A percentile compares a stretch with the other conserved stretches of the same genome.
Conservation (phyloP, 176 grass and related monocot genomes). For the Triticum timopheevii region DNA sequence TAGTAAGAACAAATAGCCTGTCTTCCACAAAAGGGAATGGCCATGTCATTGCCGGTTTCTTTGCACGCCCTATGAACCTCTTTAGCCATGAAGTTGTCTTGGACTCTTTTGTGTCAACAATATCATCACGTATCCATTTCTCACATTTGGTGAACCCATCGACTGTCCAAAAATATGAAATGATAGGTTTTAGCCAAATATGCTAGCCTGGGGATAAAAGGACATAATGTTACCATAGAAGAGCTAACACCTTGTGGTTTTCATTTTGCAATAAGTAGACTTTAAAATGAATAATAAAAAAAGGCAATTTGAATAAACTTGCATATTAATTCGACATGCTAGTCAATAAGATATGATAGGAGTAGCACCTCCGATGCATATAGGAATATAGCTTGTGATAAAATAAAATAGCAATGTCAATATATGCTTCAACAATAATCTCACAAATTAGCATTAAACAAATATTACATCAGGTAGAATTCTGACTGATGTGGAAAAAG, state of each 20-base stretch:
- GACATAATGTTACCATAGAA: slow-evolving; percentile 23
- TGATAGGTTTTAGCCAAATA: slow-evolving; percentile 50
- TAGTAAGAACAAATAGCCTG: slow-evolving; percentile 89
- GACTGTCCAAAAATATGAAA: slow-evolving; percentile 59
- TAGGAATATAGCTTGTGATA: background rate
- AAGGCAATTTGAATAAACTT: background rate
- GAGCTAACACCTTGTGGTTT: background rate
- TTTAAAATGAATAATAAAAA: slow-evolving; percentile 9
- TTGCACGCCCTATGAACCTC: slow-evolving; percentile 96
- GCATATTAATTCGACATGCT: background rate
- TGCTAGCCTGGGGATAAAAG: slow-evolving; percentile 39
- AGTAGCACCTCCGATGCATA: background rate
- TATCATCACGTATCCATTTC: slow-evolving; percentile 88
- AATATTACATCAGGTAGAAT: background rate
- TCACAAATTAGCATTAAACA: background rate
- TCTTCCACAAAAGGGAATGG: slow-evolving; percentile 93
- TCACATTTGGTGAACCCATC: slow-evolving; percentile 99
- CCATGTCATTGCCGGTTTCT: slow-evolving; percentile 94
- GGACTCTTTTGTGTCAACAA: slow-evolving; percentile 76
- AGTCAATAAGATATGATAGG: background rate
- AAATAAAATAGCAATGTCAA: background rate
- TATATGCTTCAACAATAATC: background rate
- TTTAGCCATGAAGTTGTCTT: slow-evolving; percentile 95
- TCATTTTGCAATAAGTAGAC: background rate
- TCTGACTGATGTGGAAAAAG: background rate